Conservation (phyloP, 2,329 filamentous ascomycete species). For the Cytospora piceae region DNA sequence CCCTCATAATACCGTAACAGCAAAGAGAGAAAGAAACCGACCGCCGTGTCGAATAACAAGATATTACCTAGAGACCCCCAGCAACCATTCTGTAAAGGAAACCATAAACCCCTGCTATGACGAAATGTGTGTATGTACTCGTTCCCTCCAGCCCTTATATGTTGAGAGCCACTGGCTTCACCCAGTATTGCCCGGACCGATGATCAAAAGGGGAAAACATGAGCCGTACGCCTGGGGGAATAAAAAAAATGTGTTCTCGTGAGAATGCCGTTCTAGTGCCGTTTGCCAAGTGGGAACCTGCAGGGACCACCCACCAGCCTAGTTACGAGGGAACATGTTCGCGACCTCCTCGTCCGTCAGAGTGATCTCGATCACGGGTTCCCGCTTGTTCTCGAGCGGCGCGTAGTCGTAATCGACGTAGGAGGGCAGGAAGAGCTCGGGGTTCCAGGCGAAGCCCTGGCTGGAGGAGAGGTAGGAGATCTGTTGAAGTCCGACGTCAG, state of each 20-base stretch:
- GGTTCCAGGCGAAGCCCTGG: conserved; percentile 84
- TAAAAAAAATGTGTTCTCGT: conserved; percentile 23
- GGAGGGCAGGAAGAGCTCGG: conserved; percentile 81
- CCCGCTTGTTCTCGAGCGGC: conserved; percentile 74
- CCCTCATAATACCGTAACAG: conserved; percentile 10
- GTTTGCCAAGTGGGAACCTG: neutral
- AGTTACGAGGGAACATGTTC: conserved; percentile 64
- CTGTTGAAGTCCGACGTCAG: conserved; percentile 46
- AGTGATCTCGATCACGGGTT: conserved; percentile 77
- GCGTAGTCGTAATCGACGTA: conserved; percentile 76
- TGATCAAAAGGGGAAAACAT: conserved; percentile 1
- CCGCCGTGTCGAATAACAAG: conserved; percentile 24
- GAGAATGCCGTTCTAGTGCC: conserved; percentile 27
- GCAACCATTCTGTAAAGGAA: conserved; percentile 20
- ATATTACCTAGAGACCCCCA: conserved; percentile 24
- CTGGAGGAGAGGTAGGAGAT: conserved; percentile 80
- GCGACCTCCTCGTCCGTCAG: conserved; percentile 77
- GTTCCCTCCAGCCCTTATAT: conserved; percentile 9
- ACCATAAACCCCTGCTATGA: conserved; percentile 23
- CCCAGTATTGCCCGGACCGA: conserved; percentile 12
- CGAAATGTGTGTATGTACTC: conserved; percentile 12
- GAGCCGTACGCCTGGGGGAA: conserved; percentile 21
- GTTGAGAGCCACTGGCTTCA: conserved; percentile 10
- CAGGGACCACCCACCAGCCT: conserved; percentile 13
- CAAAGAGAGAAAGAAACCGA: neutral